Percentiles rank a stretch among this genome's conserved stretches.
Conservation (phyloP, 1,284 basidiomycete species). For the Porodaedalea pini region DNA sequence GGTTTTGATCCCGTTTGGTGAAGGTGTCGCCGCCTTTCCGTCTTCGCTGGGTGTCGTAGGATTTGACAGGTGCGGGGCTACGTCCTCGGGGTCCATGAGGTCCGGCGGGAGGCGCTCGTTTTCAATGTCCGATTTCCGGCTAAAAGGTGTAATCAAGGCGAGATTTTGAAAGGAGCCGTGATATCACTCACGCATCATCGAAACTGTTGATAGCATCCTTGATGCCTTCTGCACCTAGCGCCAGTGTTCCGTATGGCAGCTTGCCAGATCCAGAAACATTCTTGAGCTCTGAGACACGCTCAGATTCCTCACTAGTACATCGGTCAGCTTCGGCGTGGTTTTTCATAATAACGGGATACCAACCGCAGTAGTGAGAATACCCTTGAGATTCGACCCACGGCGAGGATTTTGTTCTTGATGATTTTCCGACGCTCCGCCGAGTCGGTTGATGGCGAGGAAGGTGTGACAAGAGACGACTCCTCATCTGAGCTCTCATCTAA, state of each 20-base stretch:
- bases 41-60: constrained; percentile 49
- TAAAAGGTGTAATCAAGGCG: constrained; percentile 30
- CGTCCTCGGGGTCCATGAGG: constrained; percentile 79
- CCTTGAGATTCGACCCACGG: constrained; percentile 93
- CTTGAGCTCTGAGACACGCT: constrained; percentile 96
- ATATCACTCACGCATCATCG: constrained; percentile 84
- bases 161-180: background rate
- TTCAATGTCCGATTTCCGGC: constrained; percentile 97
- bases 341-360: constrained; percentile 29
- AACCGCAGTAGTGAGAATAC: constrained; percentile 95
- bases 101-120: constrained; percentile 97
- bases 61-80: constrained; percentile 44
- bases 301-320: constrained; percentile 84
- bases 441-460: constrained; percentile 38
- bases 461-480: constrained; percentile 40
- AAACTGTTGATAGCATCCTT: constrained; percentile 94
- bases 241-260: constrained; percentile 85
- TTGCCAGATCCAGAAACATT: constrained; percentile 76
- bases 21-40: constrained; percentile 39
- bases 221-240: constrained; percentile 90
- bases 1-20: constrained; percentile 51
- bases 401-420: constrained; percentile 98
- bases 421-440: constrained; percentile 70
- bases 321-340: constrained; percentile 5
- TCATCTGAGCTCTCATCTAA: constrained; percentile 82